A percentile compares a stretch with the other conserved stretches of the same genome.
phyloP scores from a whole-genome alignment of 2,329 filamentous ascomycete species.

The Bimuria novae-zelandiae region DNA sequence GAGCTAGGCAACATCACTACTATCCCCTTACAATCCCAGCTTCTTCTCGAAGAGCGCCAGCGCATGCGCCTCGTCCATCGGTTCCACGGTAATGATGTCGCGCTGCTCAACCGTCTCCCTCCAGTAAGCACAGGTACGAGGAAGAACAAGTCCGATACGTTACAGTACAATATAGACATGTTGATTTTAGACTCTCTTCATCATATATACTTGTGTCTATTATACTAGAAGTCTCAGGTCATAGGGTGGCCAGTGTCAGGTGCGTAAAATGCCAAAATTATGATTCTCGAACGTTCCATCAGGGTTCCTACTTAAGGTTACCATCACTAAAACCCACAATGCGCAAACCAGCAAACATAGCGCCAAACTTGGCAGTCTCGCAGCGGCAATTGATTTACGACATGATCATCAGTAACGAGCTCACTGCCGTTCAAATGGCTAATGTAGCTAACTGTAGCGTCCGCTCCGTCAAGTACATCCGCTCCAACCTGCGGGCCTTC shows the following conservation, averaged over 20 bases:
- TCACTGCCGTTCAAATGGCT: too few species aligned
- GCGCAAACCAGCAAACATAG: too few species aligned
- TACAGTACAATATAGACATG: too few species aligned
- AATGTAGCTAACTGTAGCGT: constrained; percentile 2
- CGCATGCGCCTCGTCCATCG: constrained; percentile 17
- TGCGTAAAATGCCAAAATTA: too few species aligned
- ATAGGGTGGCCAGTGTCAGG: too few species aligned
- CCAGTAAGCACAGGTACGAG: too few species aligned
- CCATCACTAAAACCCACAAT: not conserved
- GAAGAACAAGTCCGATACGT: too few species aligned
- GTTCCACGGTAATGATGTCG: constrained; percentile 12
- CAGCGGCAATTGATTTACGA: too few species aligned
- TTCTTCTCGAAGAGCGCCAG: constrained; percentile 14
- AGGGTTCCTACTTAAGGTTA: not conserved
- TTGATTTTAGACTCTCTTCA: too few species aligned
- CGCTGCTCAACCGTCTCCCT: constrained; percentile 15
- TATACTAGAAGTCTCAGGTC: too few species aligned
- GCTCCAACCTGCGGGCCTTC: constrained; percentile 4
- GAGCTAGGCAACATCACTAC: constrained; percentile 9
- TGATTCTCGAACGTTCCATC: not conserved
- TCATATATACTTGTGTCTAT: too few species aligned
- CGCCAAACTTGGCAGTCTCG: not conserved
- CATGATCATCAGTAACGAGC: too few species aligned
- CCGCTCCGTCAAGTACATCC: constrained; percentile 2
- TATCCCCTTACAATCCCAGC: not conserved